Evolutionary conservation across 2,329 filamentous ascomycete genomes (phyloP), one percentile per base, ranked within the genome.

Genomic region (Penicillium crustosum): DNA sequence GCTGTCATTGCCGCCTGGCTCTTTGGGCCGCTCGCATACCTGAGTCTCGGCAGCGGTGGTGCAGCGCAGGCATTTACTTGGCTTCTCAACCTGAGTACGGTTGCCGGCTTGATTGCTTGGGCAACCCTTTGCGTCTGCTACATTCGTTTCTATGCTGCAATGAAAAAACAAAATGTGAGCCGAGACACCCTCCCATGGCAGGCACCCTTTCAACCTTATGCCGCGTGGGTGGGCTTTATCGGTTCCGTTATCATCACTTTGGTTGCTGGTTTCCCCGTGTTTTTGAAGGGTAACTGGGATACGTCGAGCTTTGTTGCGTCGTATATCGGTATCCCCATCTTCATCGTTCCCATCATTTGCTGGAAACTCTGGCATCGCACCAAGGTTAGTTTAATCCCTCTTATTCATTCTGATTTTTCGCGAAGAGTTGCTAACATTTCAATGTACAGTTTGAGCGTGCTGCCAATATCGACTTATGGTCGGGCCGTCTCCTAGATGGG

Each of bases 201-300:
- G 27, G 80, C 77, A 15, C 70, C 71, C 3, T 66, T 84, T 6
- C 83, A 85, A 63, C 83, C 88, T 1, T 90, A 87, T 69, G 83
- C 83, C 1, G 82, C 86, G 0, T 91, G 82, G 73, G 73, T 81
- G 33, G 79, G 82, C 15, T 82, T 90, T 2, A 69, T 83, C 38
- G 70, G 86, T 31, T 81, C 89, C 41, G 70, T 73, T 3, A 74
- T 90, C 27, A 78, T 91, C 15, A 85, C 83, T 3, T 71, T 91
- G 4, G 85, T 89, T 58, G 89, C 89, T 58, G 89, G 88, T 1
- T 91, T 90, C 73, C 81, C 86, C 6, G 70, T 72, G 2, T 73
- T 73, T 55, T 55, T 73, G 19, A 72, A 73, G 54, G 71, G 70
- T 1, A 69, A 72, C 33, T 71, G 69, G 69, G 63, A 42, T 45